Evolutionary conservation across 148 eudicot species (phyloP).

Genomic region (Arctostaphylos glauca): DNA sequence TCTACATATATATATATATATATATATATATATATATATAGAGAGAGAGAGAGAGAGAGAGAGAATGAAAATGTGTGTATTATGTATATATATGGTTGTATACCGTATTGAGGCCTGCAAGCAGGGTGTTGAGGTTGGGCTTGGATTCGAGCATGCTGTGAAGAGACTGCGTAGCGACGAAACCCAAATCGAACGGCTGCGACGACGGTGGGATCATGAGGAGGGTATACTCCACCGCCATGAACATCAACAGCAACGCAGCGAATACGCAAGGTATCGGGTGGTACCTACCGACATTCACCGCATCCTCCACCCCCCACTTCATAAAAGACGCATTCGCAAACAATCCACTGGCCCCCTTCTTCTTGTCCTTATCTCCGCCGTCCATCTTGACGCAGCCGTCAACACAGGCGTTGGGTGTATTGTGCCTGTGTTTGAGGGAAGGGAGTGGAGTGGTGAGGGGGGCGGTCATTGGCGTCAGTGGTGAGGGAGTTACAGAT

Average conservation of each 20-base stretch:
- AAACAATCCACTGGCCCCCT: slow-evolving; percentile 13
- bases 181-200: slow-evolving; percentile 88
- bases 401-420: not conserved
- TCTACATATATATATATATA: not conserved
- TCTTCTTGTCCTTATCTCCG: not conserved
- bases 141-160: slow-evolving; percentile 47
- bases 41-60: too few relatives aligned
- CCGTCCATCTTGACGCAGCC: not conserved
- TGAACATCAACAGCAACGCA: slow-evolving; percentile 58
- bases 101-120: slow-evolving; percentile 93
- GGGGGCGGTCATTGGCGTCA: not conserved
- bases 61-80: too few relatives aligned
- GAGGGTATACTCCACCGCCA: slow-evolving; percentile 93
- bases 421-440: slow-evolving; percentile 16
- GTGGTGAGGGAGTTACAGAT: not conserved
- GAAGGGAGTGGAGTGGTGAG: not conserved
- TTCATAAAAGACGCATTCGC: slow-evolving; percentile 57
- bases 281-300: slow-evolving; percentile 43
- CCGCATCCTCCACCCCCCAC: slow-evolving; percentile 49
- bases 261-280: slow-evolving; percentile 63
- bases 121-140: slow-evolving; percentile 60
- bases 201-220: slow-evolving; percentile 65
- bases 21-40: not conserved
- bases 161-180: slow-evolving; percentile 47
- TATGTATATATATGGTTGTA: not conserved